Evolutionary conservation across 768 basidiomycete genomes (phyloP).

Genomic region (Tricholoma hemisulphureum): DNA sequence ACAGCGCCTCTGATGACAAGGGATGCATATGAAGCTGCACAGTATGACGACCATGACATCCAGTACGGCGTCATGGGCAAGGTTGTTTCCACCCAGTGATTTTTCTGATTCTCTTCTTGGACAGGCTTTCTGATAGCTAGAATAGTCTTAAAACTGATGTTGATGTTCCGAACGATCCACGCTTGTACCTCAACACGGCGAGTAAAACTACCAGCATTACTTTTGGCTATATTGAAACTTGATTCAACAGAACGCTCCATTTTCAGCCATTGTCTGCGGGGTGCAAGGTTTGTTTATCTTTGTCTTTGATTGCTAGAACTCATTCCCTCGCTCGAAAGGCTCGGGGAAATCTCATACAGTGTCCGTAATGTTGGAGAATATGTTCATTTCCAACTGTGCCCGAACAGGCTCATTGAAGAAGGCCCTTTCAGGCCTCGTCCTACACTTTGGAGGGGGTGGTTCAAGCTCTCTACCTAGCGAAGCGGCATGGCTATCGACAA

Average conservation of each 20-base stretch:
- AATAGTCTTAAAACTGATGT: conserved; percentile 34
- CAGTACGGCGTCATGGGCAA: conserved; percentile 69
- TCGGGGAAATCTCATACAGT: conserved; percentile 76
- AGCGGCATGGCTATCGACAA: conserved; percentile 56
- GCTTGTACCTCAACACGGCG: conserved; percentile 71
- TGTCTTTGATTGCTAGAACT: background rate
- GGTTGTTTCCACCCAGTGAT: conserved; percentile 45
- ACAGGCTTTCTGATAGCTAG: background rate
- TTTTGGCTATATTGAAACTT: background rate
- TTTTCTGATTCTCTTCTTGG: conserved; percentile 2
- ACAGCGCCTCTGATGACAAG: conserved; percentile 55
- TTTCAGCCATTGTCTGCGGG: conserved; percentile 74
- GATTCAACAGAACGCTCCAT: conserved; percentile 60
- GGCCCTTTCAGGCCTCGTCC: conserved; percentile 59
- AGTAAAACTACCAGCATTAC: conserved; percentile 9
- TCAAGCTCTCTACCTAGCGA: conserved; percentile 56
- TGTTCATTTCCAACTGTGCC: conserved; percentile 55
- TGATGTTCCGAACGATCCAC: conserved; percentile 40
- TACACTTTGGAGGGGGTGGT: conserved; percentile 73
- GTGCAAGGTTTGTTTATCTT: conserved; percentile 47
- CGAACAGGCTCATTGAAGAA: conserved; percentile 51
- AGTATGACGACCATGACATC: conserved; percentile 29
- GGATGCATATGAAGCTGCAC: conserved; percentile 42
- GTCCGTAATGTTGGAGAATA: conserved; percentile 65
- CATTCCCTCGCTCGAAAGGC: conserved; percentile 30